Evolutionary conservation across 2,329 filamentous ascomycete genomes (phyloP), one percentile per base, ranked within the genome.

Genomic region (Arthrocladium fulminans): DNA sequence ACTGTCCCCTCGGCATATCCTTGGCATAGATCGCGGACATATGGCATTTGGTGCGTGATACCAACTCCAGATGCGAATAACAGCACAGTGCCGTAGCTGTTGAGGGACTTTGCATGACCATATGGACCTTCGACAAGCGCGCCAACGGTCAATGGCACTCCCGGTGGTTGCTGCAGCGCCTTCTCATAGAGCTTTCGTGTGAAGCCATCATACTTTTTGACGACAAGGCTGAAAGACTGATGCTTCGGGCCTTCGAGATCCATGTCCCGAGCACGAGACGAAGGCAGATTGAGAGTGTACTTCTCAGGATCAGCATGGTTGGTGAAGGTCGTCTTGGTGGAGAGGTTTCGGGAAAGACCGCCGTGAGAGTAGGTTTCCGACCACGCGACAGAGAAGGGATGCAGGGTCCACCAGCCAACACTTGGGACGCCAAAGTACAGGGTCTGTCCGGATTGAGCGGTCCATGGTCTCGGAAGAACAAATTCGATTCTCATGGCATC

Each of bases 31-130:
- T 92, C 83, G 48, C 81, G 83, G 7, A 96, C 77, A 65, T 94
- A 94, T 27, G 88, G 86, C 24, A 97, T 79, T 64, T 94, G 88
- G 65, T 97, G 90, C 1, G 90, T 95, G 67, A 98, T 97, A 53
- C 92, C 92, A 3, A 92, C 88, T 49, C 90, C 87, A 49, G 88
- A 89, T 10, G 90, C 89, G 62, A 96, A 88, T 49, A 98, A 82
- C 54, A 98, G 79, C 38, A 83, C 81, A 37, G 94, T 92, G 32
- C 92, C 90, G 66, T 96, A 97, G 6, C 89, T 96, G 66, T 88
- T 83, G 55, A 97, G 81, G 52, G 81, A 81, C 67, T 95, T 84
- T 62, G 88, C 83, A 35, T 83, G 83, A 3, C 80, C 83, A 63
- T 97, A 97, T 0, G 92, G 90, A 0, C 92, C 92, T 68, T 97